Evolutionary conservation across 306 rosid genomes (phyloP).

Genomic region (Cucurbita argyrosperma): DNA sequence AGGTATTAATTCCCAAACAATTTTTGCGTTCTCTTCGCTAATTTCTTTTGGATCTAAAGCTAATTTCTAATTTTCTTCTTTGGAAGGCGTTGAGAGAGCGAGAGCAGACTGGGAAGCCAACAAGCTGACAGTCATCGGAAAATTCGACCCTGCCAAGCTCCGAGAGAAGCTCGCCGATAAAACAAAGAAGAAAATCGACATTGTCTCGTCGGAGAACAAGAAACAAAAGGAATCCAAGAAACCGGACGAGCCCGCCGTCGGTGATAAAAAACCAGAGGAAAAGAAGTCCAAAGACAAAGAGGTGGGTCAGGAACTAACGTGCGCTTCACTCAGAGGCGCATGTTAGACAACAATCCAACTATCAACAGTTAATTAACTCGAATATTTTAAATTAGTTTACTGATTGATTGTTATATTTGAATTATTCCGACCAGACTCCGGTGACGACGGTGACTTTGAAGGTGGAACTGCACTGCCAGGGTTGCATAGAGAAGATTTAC

Average conservation of each 20-base stretch:
- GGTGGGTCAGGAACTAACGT: conserved; percentile 21
- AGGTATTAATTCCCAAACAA: conserved; percentile 14
- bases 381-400: not conserved
- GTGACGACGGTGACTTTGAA: conserved; percentile 50
- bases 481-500: conserved; percentile 40
- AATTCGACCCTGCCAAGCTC: conserved; percentile 32
- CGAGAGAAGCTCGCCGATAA: conserved; percentile 28
- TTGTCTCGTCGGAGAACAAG: conserved; percentile 32
- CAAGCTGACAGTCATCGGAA: conserved; percentile 45
- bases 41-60: not conserved
- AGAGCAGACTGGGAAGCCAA: conserved; percentile 24
- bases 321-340: not conserved
- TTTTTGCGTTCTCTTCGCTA: not conserved
- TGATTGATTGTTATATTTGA: not conserved
- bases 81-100: conserved; percentile 29
- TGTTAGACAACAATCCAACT: not conserved
- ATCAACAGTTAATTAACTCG: not conserved
- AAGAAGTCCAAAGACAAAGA: conserved; percentile 35
- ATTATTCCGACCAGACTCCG: conserved; percentile 25
- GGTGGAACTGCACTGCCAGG: conserved; percentile 58
- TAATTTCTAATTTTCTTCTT: not conserved
- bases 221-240: conserved; percentile 22
- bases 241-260: conserved; percentile 4
- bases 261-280: conserved; percentile 4
- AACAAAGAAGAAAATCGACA: conserved; percentile 42